These are phyloP conservation scores for Odontarrhena argentea DNA, from an alignment of 345 rosid genomes.

Conservation along the genomic window DNA sequence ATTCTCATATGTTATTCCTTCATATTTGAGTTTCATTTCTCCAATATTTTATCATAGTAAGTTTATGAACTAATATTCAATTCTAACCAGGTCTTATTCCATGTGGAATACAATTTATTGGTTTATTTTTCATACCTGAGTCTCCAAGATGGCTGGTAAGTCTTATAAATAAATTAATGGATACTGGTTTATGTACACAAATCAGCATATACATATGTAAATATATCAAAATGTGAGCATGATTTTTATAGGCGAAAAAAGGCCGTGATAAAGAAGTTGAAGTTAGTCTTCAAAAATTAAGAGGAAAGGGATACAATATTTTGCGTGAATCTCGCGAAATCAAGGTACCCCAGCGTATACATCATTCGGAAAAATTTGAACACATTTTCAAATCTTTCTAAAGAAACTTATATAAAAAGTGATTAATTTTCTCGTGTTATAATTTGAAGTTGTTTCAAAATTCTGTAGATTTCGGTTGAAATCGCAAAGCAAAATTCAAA, in stretches of 20 bases:
- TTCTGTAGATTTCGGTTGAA: conserved; percentile 49
- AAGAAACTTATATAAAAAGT: not conserved
- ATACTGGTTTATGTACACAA: not conserved
- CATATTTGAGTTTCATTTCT: conserved; percentile 6
- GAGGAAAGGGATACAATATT: conserved; percentile 37
- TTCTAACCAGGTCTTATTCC: conserved; percentile 40
- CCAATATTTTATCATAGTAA: not conserved
- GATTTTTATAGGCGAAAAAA: conserved; percentile 24
- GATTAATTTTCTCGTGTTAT: too few relatives aligned
- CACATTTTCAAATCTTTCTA: not conserved
- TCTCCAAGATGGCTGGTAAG: conserved; percentile 47
- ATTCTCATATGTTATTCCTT: not conserved
- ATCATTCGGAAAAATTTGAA: not conserved
- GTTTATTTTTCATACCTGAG: conserved; percentile 44
- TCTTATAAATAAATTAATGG: not conserved
- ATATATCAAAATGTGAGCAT: not conserved
- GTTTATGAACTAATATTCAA: not conserved
- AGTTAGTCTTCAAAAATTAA: conserved; percentile 30
- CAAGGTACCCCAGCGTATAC: conserved; percentile 15
- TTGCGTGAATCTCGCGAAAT: conserved; percentile 23
- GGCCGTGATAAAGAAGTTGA: conserved; percentile 33
- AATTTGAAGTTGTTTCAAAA: not conserved
- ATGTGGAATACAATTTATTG: conserved; percentile 37
- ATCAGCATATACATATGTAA: not conserved
- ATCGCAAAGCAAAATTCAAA: conserved; percentile 35